Conservation (phyloP, 1,284 basidiomycete genomes). For the Microbotryum scabiosae region DNA sequence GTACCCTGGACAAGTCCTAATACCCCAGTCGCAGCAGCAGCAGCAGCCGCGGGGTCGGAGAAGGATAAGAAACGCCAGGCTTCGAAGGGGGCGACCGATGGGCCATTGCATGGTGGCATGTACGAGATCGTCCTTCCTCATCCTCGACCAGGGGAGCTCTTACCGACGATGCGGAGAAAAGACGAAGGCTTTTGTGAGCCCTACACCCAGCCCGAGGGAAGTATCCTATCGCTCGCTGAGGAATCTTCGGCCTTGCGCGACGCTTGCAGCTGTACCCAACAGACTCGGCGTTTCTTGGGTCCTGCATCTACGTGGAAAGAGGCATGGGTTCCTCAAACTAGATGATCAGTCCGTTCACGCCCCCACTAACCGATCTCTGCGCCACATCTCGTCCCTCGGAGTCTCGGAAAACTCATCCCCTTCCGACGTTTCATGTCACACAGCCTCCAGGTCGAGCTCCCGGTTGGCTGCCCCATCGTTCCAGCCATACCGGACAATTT, state of each 20-base stretch:
- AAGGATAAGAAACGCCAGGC: neutral
- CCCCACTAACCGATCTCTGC: too few relatives aligned
- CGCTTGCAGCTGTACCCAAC: neutral
- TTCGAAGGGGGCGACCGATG: neutral
- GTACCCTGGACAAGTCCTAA: constrained; percentile 1
- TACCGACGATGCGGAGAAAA: neutral
- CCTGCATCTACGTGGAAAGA: constrained; percentile 6
- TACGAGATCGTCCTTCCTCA: constrained; percentile 13
- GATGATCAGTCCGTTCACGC: constrained; percentile 21
- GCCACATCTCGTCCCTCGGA: too few relatives aligned
- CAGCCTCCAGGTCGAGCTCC: constrained; percentile 16
- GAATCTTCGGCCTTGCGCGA: neutral
- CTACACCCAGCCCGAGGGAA: neutral
- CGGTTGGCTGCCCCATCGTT: constrained; percentile 9
- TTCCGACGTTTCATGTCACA: neutral
- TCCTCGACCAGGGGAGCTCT: neutral
- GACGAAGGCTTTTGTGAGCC: constrained; percentile 2
- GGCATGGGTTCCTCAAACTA: constrained; percentile 12
- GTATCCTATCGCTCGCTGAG: neutral
- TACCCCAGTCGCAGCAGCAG: neutral
- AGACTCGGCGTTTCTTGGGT: constrained; percentile 7
- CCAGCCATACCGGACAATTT: neutral
- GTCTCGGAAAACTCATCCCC: neutral
- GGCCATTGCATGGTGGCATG: neutral
- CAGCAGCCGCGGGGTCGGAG: neutral